Conservation (phyloP, 371 early-diverging fungal genomes). For the Rhizopus sp. region DNA sequence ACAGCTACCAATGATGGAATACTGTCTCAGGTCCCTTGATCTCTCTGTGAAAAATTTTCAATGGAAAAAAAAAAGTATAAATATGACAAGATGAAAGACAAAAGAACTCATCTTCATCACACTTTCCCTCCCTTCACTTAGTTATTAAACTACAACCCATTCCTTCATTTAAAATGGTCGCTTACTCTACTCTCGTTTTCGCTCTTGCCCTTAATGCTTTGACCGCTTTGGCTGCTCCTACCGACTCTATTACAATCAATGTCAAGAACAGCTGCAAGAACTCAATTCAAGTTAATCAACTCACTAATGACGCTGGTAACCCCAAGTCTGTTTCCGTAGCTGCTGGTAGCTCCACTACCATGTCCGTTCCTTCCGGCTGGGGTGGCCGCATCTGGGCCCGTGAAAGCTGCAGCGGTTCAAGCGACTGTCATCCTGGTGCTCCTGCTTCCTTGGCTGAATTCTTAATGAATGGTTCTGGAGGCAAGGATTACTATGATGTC, state of each 20-base stretch:
- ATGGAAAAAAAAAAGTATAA: background rate
- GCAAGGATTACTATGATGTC: conserved; percentile 36
- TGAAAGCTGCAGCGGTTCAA: conserved; percentile 18
- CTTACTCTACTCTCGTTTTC: conserved; percentile 1
- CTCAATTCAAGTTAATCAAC: conserved; percentile 17
- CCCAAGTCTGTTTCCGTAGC: background rate
- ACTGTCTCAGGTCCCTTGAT: background rate
- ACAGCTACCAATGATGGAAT: background rate
- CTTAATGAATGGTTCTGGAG: conserved; percentile 11
- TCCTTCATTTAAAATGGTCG: conserved; percentile 2
- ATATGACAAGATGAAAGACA: background rate
- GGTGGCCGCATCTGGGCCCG: conserved; percentile 42
- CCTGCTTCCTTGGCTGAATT: conserved; percentile 32
- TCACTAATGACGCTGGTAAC: conserved; percentile 10
- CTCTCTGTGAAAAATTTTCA: background rate
- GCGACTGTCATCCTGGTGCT: conserved; percentile 29
- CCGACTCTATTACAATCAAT: conserved; percentile 8
- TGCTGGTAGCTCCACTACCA: conserved; percentile 5
- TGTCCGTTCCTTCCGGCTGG: conserved; percentile 13
- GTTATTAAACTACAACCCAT: background rate
- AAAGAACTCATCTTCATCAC: background rate
- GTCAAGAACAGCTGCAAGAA: conserved; percentile 20
- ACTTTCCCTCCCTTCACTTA: background rate
- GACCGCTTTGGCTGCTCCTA: conserved; percentile 5
- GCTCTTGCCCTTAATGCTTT: conserved; percentile 3